Base-by-base conservation (phyloP, 2,329 filamentous ascomycete genomes). In the Diaporthe velutina region DNA sequence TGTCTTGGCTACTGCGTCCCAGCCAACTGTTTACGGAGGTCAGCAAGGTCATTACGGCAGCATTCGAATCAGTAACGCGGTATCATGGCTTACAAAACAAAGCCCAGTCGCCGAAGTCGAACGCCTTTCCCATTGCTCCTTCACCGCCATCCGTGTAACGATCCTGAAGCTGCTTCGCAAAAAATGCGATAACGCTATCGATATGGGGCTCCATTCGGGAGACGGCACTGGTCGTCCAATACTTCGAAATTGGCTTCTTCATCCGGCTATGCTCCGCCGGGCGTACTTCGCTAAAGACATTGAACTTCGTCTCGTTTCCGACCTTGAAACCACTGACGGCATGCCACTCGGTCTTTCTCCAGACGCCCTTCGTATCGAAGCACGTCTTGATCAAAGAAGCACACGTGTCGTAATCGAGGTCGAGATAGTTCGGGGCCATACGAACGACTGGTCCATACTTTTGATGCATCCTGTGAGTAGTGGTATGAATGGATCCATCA, bases 301-400 rank as follows among this genome's bases (percentile, higher is more conserved):
- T 72, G 57, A 54, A 72, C 9, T 22, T 38, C 3, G 30, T 72
- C 25, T 72, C 57, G 1, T 52, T 45, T 7, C 70, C 70, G 13
- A 72, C 70, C 25, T 72, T 64, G 57, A 72, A 72, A 2, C 70
- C 70, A 9, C 30, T 42, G 10, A 72, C 70, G 12, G 54, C 57
- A 17, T 72, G 70, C 70, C 70, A 72, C 8, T 72, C 70, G 57
- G 70, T 61, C 45, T 73, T 73, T 15, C 45, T 73, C 70, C 70
- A 73, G 4, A 66, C 58, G 4, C 70, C 70, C 8, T 73, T 73
- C 9, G 57, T 73, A 35, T 73, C 70, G 28, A 73, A 73, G 33
- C 57, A 66, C 22, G 58, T 66, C 58, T 66, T 73, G n/a, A 73
- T 52, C 45, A 73, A 15, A 30, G 38, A 52, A 8, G 70, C 57